phyloP scores from a whole-genome alignment of 129 eudicot genomes.

The Flaveria robusta region DNA sequence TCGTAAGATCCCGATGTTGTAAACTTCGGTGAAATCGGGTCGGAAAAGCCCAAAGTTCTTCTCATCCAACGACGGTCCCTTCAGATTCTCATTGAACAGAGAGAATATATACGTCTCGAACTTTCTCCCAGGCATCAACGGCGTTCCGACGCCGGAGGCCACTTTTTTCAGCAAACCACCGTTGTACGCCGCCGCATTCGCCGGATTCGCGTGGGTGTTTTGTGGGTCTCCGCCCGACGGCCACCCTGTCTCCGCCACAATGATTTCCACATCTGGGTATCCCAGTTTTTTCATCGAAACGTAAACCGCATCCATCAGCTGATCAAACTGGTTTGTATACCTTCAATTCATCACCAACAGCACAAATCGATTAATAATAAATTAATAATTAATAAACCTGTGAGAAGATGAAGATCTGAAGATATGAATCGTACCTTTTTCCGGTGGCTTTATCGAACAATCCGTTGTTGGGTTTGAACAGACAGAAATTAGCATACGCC shows the following conservation, averaged over 20 bases:
- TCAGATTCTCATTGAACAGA: slow-evolving; percentile 72
- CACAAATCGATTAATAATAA: neutral
- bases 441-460: slow-evolving; percentile 50
- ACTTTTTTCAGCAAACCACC: slow-evolving; percentile 59
- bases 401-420: too few relatives aligned
- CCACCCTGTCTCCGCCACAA: slow-evolving; percentile 94
- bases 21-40: slow-evolving; percentile 77
- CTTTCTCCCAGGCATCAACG: slow-evolving; percentile 85
- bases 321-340: slow-evolving; percentile 66
- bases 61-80: slow-evolving; percentile 77
- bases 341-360: slow-evolving; percentile 11
- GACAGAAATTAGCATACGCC: slow-evolving; percentile 40
- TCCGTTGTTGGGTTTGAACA: slow-evolving; percentile 58
- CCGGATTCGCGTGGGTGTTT: slow-evolving; percentile 53
- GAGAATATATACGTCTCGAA: slow-evolving; percentile 76
- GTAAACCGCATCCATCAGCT: slow-evolving; percentile 68
- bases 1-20: slow-evolving; percentile 71
- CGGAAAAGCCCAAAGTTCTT: slow-evolving; percentile 77
- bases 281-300: slow-evolving; percentile 74
- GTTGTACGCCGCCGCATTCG: slow-evolving; percentile 67
- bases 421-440: slow-evolving; percentile 41
- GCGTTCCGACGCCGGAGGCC: slow-evolving; percentile 65
- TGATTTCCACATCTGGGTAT: slow-evolving; percentile 67
- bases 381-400: neutral
- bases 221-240: slow-evolving; percentile 67